Base-by-base conservation (phyloP, 805 yeast species). In the Candida maesae region DNA sequence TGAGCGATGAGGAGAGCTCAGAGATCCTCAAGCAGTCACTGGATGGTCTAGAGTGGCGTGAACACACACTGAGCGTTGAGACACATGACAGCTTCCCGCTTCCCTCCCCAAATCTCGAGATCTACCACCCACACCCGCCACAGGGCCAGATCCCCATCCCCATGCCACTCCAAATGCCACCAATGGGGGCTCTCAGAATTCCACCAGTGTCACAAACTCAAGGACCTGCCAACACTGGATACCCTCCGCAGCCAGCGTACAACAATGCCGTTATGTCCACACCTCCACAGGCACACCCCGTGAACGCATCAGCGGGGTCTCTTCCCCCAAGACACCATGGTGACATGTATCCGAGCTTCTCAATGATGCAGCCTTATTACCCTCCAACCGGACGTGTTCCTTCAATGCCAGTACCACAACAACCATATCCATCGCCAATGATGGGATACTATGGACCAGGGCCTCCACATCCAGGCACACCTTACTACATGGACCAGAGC, bases 1-100 rank as follows among this genome's bases (percentile, higher is more conserved):
- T 55, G 14, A 49, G 33, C 27, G 38, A 46, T 7, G 36, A 32
- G 12, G 30, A 30, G n/a, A 25, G 41, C n/a, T 48, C 51, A 7
- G 26, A 40, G 4, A n/a, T 23, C 3, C 7, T 49, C 5, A 20
- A 32, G 4, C 41, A 46, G 11, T 26, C 33, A 9, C 33, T 55
- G 5, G 49, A 55, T 9, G 58, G 58, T 6, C 44, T 38, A 16
- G 30, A 26, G 2, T 55, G 55, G 46, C 19, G 35, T 13, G 56
- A 50, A 3, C 39, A n/a, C n/a, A 21, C 37, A 1, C 36, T 55
- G 3, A 15, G 32, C 3, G 50, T 46, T 3, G 33, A 41, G 12
- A 12, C 27, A n/a, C 20, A 12, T 6, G 23, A 39, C 14, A 27
- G 24, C 9, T 33, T 33, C 5, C 18, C 33, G 13, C 6, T 16